Percentiles rank a stretch among this genome's conserved stretches.
Evolutionary conservation across 225 moss, liverwort and hornwort genomes (phyloP).

Genomic region (Neckera pumila): DNA sequence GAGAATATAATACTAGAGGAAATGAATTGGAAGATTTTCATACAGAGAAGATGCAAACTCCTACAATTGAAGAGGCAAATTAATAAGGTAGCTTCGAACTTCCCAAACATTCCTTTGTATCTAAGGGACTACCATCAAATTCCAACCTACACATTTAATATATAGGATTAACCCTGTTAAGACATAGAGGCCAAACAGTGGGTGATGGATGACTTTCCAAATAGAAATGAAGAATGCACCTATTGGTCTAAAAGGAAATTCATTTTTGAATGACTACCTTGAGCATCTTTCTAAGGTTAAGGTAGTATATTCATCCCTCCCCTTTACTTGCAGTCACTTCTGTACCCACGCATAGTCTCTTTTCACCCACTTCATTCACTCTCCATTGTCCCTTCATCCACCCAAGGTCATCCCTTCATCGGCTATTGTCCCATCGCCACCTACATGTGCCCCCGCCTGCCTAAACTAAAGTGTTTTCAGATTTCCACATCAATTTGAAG

Average conservation of each 20-base stretch:
- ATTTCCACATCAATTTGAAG: too few species aligned
- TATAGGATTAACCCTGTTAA: background rate
- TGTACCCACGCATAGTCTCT: too few species aligned
- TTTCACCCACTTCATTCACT: too few species aligned
- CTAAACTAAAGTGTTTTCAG: too few species aligned
- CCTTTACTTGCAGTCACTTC: too few species aligned
- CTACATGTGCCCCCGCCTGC: too few species aligned
- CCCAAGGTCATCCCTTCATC: too few species aligned
- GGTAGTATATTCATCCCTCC: too few species aligned
- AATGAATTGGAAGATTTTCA: background rate
- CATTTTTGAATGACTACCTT: background rate
- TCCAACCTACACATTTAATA: background rate
- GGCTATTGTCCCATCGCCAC: too few species aligned
- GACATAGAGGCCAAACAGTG: background rate
- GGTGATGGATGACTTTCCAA: background rate
- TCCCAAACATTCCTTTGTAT: background rate
- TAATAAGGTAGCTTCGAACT: background rate
- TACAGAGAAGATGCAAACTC: background rate
- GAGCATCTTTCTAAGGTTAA: too few species aligned
- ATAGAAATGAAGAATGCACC: background rate
- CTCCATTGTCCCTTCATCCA: too few species aligned
- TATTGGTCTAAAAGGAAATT: background rate
- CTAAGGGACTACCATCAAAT: background rate
- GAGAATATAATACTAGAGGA: too few species aligned
- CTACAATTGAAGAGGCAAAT: background rate